These are phyloP conservation scores for Primulina eburnea DNA, from an alignment of 257 asterid genomes.

Conservation along the genomic window DNA sequence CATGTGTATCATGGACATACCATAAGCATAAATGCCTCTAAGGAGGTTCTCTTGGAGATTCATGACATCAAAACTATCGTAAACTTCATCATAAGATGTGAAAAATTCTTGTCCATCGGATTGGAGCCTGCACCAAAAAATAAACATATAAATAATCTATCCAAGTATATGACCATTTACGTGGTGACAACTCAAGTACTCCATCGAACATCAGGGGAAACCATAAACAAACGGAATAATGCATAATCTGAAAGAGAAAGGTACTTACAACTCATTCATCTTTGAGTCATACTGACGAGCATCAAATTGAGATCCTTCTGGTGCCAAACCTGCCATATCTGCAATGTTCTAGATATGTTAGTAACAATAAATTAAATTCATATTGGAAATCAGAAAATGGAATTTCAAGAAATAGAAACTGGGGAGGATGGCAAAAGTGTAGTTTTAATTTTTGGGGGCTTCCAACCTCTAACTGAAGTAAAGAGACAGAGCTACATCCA, in stretches of 20 bases:
- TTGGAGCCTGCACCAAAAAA: slow-evolving; percentile 32
- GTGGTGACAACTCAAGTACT: neutral
- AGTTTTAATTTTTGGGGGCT: too few species aligned
- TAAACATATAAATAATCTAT: slow-evolving; percentile 6
- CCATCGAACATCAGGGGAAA: neutral
- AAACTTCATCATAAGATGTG: slow-evolving; percentile 39
- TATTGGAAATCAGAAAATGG: neutral
- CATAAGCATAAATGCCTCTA: slow-evolving; percentile 45
- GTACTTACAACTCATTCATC: slow-evolving; percentile 54
- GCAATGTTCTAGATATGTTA: slow-evolving; percentile 20
- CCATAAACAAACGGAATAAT: neutral
- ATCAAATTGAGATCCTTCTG: slow-evolving; percentile 58
- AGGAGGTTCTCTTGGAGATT: slow-evolving; percentile 43
- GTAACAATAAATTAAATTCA: neutral
- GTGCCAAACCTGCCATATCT: slow-evolving; percentile 52
- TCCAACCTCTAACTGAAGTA: neutral
- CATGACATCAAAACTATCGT: slow-evolving; percentile 39
- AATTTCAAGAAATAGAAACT: slow-evolving; percentile 1
- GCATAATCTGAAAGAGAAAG: neutral
- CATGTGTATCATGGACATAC: slow-evolving; percentile 20
- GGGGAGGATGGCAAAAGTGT: neutral
- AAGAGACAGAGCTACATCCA: neutral
- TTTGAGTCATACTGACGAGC: slow-evolving; percentile 41
- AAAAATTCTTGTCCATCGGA: slow-evolving; percentile 39
- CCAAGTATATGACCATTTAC: neutral